These are phyloP conservation scores for Camellia oleifera DNA, from an alignment of 179 eudicot species.

Conservation along the genomic window DNA sequence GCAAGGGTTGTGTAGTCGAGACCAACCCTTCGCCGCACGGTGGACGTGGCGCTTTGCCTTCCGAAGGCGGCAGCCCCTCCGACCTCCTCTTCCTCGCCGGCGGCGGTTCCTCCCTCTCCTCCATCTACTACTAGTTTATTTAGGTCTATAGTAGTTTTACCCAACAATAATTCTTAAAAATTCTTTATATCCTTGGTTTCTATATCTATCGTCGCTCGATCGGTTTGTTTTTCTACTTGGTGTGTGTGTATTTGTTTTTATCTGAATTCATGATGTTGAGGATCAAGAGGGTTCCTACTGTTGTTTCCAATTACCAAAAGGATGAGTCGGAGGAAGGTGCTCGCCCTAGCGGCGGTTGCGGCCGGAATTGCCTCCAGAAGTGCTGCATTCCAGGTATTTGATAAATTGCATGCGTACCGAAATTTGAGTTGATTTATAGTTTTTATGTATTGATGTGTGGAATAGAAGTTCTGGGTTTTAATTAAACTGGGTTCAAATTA, in stretches of 20 bases:
- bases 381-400: slow-evolving; percentile 87
- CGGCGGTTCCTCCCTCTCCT: slow-evolving; percentile 44
- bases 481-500: slow-evolving; percentile 21
- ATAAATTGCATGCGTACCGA: not conserved
- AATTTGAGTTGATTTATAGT: not conserved
- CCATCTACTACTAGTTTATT: not conserved
- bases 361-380: slow-evolving; percentile 83
- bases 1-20: slow-evolving; percentile 44
- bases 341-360: slow-evolving; percentile 56
- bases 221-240: slow-evolving; percentile 16
- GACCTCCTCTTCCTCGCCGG: slow-evolving; percentile 99
- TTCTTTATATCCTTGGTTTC: not conserved
- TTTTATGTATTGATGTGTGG: not conserved
- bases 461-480: not conserved
- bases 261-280: slow-evolving; percentile 49
- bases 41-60: slow-evolving; percentile 95
- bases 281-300: slow-evolving; percentile 93
- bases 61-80: slow-evolving; percentile 98
- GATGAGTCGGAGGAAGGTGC: slow-evolving; percentile 56
- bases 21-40: slow-evolving; percentile 87
- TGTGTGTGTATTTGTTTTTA: not conserved
- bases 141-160: not conserved
- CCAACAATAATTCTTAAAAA: not conserved
- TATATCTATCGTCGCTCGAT: slow-evolving; percentile 1
- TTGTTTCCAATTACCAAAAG: slow-evolving; percentile 87